Percentiles rank a stretch among this genome's conserved stretches.
phyloP scores from a whole-genome alignment of 2,329 filamentous ascomycete genomes.

The Gaeumannomyces sp. region DNA sequence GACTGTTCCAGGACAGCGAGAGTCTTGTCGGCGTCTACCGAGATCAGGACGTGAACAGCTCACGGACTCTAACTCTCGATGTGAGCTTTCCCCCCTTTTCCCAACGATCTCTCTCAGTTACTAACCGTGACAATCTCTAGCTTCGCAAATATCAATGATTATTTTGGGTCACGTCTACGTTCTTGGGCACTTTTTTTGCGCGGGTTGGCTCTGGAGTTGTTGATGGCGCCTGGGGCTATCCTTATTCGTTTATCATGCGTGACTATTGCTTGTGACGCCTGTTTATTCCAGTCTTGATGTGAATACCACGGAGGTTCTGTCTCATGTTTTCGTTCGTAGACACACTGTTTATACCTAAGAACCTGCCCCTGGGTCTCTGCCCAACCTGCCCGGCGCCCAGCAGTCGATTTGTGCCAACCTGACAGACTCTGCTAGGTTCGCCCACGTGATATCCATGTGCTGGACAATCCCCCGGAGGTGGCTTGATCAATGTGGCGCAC shows the following conservation, averaged over 20 bases:
- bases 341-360: neutral
- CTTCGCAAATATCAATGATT: conserved; percentile 9
- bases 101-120: neutral
- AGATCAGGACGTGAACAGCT: conserved; percentile 90
- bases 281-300: neutral
- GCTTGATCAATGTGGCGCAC: neutral
- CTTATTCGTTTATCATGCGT: neutral
- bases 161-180: neutral
- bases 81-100: conserved; percentile 53
- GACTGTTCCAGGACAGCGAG: conserved; percentile 93
- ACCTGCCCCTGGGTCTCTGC: no score
- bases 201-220: neutral
- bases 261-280: neutral
- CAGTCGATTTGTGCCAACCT: no score
- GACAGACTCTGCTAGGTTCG: neutral
- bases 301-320: neutral
- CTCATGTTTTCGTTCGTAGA: neutral
- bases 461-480: neutral
- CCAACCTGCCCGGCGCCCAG: no score
- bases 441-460: neutral
- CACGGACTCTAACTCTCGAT: conserved; percentile 86
- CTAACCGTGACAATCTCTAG: conserved; percentile 1
- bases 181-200: neutral
- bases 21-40: conserved; percentile 92
- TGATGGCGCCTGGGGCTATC: neutral